Evolutionary conservation across 1,139 yeast genomes (phyloP).

Genomic region (Meyerozyma carpophila): DNA sequence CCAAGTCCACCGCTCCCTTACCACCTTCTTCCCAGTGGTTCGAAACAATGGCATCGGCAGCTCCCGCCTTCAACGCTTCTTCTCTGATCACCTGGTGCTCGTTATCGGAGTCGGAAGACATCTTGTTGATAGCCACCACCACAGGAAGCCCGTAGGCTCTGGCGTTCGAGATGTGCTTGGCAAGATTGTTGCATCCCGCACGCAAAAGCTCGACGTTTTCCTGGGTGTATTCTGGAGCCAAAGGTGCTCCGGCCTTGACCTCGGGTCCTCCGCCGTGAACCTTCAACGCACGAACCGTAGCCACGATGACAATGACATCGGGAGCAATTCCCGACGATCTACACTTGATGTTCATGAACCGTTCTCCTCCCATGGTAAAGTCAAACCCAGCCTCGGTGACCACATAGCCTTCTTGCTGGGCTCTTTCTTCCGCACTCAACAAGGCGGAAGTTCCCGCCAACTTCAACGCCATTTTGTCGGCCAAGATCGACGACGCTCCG

Average conservation of each 20-base stretch:
- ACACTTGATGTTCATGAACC: constrained; percentile 76
- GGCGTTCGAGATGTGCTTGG: constrained; percentile 69
- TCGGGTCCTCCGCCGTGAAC: constrained; percentile 83
- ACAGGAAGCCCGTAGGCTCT: constrained; percentile 71
- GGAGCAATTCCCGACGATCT: constrained; percentile 71
- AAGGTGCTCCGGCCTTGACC: constrained; percentile 74
- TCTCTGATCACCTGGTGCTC: constrained; percentile 60
- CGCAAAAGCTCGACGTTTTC: constrained; percentile 63
- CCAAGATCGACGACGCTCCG: constrained; percentile 79
- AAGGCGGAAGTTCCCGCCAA: constrained; percentile 40
- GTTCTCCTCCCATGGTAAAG: constrained; percentile 86
- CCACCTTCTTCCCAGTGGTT: constrained; percentile 74
- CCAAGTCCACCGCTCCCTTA: constrained; percentile 46
- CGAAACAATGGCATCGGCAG: constrained; percentile 65
- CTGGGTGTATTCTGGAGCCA: constrained; percentile 61
- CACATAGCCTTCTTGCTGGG: constrained; percentile 61
- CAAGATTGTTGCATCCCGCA: constrained; percentile 66
- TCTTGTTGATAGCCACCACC: constrained; percentile 74
- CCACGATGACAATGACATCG: constrained; percentile 70
- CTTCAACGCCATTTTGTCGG: constrained; percentile 69
- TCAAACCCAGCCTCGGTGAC: constrained; percentile 86
- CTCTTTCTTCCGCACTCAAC: constrained; percentile 44
- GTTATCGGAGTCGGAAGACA: constrained; percentile 64
- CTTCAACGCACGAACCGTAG: constrained; percentile 75
- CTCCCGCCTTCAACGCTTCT: constrained; percentile 67